A percentile compares a stretch with the other conserved stretches of the same genome.
phyloP scores from a whole-genome alignment of 805 yeast species.

The Yarrowia deformans region DNA sequence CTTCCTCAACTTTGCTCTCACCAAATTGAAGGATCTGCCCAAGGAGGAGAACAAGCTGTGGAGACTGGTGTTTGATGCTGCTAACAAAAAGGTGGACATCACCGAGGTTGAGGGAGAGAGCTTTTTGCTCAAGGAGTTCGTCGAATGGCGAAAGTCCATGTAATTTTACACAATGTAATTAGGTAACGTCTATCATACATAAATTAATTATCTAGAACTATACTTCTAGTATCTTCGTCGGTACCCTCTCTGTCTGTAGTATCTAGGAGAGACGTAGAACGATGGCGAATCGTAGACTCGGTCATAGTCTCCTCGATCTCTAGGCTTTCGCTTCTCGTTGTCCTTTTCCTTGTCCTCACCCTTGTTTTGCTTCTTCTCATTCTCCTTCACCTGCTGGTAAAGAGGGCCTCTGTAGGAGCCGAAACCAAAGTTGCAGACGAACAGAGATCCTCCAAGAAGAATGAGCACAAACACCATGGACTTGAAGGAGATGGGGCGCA shows the following conservation, averaged over 20 bases:
- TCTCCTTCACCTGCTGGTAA: conserved; percentile 38
- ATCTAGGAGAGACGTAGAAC: conserved; percentile 28
- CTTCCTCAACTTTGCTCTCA: conserved; percentile 83
- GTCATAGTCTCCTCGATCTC: neutral
- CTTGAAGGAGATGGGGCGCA: conserved; percentile 74
- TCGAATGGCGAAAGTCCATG: conserved; percentile 57
- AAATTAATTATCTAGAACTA: conserved; percentile 9
- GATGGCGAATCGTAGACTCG: conserved; percentile 18
- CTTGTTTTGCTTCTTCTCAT: conserved; percentile 13
- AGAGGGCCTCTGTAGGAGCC: conserved; percentile 39
- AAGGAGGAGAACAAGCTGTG: conserved; percentile 54
- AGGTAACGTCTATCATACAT: conserved; percentile 1
- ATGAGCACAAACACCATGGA: conserved; percentile 55
- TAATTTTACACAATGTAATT: neutral
- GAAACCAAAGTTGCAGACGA: conserved; percentile 48
- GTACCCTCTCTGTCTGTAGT: conserved; percentile 27
- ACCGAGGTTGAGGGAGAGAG: conserved; percentile 52
- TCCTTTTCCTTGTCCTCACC: conserved; percentile 8
- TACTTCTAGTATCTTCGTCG: conserved; percentile 8
- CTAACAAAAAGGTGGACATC: conserved; percentile 1
- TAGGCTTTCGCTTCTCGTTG: conserved; percentile 5
- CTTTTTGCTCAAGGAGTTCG: conserved; percentile 60
- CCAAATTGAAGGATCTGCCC: conserved; percentile 72
- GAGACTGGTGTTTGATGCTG: conserved; percentile 25
- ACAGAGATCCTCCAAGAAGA: conserved; percentile 47